Evolutionary conservation across 1,139 yeast genomes (phyloP).

Genomic region (Sugiyamaella xylanicola): DNA sequence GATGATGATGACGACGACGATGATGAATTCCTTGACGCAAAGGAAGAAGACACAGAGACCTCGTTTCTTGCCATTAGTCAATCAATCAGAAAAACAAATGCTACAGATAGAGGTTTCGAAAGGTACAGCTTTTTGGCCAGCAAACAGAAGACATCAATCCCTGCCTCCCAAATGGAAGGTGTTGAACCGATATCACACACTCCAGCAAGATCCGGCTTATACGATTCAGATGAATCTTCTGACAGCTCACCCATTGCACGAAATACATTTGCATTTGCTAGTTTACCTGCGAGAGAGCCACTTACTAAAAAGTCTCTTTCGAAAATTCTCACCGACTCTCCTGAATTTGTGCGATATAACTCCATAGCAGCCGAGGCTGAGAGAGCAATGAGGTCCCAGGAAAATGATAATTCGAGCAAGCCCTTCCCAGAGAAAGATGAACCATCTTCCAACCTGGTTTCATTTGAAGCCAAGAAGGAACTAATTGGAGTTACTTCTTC

Average conservation of each 20-base stretch:
- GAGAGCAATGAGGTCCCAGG: neutral
- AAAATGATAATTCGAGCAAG: too few relatives aligned
- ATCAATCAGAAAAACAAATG: conserved; percentile 33
- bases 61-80: conserved; percentile 41
- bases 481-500: too few relatives aligned
- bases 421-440: too few relatives aligned
- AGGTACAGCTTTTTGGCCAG: conserved; percentile 12
- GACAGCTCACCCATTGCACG: conserved; percentile 24
- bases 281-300: conserved; percentile 51
- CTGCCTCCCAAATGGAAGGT: conserved; percentile 20
- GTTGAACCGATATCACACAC: conserved; percentile 17
- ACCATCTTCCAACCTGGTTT: too few relatives aligned
- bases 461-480: too few relatives aligned
- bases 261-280: conserved; percentile 46
- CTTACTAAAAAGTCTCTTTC: conserved; percentile 45
- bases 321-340: conserved; percentile 29
- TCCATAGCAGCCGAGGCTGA: conserved; percentile 21
- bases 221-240: conserved; percentile 25
- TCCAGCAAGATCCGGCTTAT: conserved; percentile 18
- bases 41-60: conserved; percentile 30
- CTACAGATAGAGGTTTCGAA: neutral
- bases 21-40: conserved; percentile 26
- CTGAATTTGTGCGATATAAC: conserved; percentile 22
- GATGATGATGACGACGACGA: conserved; percentile 32
- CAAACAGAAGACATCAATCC: neutral